A percentile compares a stretch with the other conserved stretches of the same genome.
Evolutionary conservation across 805 yeast genomes (phyloP).

Genomic region (Starmerella bombi): DNA sequence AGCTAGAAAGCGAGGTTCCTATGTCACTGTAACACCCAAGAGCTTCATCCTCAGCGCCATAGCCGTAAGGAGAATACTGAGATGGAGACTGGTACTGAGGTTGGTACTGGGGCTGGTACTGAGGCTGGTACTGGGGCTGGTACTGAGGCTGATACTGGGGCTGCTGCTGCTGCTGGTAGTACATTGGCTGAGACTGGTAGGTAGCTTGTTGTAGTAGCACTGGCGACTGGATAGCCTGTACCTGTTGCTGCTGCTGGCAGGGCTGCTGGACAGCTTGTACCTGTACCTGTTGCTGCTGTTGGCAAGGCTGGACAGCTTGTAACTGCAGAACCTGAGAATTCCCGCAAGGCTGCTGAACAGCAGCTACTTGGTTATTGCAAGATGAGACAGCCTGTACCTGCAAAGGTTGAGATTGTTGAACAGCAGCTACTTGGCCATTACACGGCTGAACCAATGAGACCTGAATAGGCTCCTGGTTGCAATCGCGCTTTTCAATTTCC

Average conservation of each 20-base stretch:
- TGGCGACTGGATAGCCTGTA: slow-evolving; percentile 4
- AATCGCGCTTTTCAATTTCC: background rate
- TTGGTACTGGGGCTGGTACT: slow-evolving; percentile 11
- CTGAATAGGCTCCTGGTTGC: background rate
- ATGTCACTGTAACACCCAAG: slow-evolving; percentile 7
- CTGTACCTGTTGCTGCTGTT: slow-evolving; percentile 2
- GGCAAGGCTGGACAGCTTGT: slow-evolving; percentile 9
- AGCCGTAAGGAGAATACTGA: slow-evolving; percentile 6
- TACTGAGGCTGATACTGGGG: slow-evolving; percentile 14
- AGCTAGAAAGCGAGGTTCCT: slow-evolving; percentile 9
- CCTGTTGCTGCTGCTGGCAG: slow-evolving; percentile 1
- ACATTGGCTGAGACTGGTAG: background rate
- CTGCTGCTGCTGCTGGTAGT: slow-evolving; percentile 10
- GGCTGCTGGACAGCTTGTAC: slow-evolving; percentile 6
- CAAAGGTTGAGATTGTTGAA: background rate
- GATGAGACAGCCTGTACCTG: slow-evolving; percentile 5
- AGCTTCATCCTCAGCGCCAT: background rate
- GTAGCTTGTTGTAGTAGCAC: background rate
- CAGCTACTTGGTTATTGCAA: too few species aligned
- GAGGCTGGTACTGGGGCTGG: background rate
- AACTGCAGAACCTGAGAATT: slow-evolving; percentile 4
- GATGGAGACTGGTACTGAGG: slow-evolving; percentile 21
- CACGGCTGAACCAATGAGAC: background rate
- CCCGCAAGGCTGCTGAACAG: background rate
- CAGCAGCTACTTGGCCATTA: slow-evolving; percentile 1